Conservation (phyloP, 768 basidiomycete genomes). For the Sistotremastrum suecicum region DNA sequence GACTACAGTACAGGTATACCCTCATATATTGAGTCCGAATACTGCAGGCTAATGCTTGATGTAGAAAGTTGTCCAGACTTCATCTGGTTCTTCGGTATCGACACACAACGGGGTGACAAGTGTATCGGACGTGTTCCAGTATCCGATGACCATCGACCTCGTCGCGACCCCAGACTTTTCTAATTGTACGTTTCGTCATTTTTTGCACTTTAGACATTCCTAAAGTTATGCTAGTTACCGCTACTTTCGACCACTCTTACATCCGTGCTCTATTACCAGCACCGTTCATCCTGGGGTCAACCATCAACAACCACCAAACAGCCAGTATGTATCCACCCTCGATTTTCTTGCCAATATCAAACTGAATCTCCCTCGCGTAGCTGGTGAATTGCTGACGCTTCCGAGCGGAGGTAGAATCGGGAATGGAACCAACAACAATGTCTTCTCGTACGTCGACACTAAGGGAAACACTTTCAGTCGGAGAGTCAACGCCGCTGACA, state of each 20-base stretch:
- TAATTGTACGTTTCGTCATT: conserved; percentile 13
- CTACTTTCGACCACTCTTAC: conserved; percentile 56
- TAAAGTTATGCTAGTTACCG: conserved; percentile 29
- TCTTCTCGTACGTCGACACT: conserved; percentile 44
- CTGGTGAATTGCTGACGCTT: conserved; percentile 37
- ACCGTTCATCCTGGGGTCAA: conserved; percentile 43
- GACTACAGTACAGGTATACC: conserved; percentile 23
- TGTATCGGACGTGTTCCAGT: conserved; percentile 37
- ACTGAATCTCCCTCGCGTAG: not conserved
- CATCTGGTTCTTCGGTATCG: conserved; percentile 31
- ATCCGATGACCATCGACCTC: conserved; percentile 34
- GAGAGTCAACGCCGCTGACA: conserved; percentile 43
- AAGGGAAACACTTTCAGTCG: conserved; percentile 50
- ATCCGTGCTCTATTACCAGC: conserved; percentile 40
- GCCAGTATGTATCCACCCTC: conserved; percentile 28
- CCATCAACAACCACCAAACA: conserved; percentile 43
- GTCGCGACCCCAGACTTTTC: conserved; percentile 18
- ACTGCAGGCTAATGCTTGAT: not conserved
- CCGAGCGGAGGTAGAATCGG: conserved; percentile 36
- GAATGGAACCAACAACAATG: conserved; percentile 60
- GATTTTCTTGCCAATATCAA: not conserved
- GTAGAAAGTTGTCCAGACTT: conserved; percentile 36
- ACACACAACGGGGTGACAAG: conserved; percentile 31
- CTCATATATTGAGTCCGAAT: not conserved
- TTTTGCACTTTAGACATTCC: conserved; percentile 15